These are phyloP conservation scores for Lignosus rhinocerotis DNA, from an alignment of 1,284 basidiomycete species.

Conservation along the genomic window DNA sequence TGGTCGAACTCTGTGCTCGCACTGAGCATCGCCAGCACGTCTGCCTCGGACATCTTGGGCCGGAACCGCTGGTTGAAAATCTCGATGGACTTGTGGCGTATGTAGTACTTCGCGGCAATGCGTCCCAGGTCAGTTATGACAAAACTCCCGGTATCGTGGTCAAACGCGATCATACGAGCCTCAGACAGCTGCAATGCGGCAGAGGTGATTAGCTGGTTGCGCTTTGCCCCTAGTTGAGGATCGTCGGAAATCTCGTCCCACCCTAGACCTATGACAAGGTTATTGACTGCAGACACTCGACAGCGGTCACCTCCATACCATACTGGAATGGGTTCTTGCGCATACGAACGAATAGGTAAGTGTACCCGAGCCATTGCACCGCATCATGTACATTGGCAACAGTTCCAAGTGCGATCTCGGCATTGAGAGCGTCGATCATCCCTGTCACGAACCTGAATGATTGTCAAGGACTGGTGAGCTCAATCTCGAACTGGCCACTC, in stretches of 20 bases:
- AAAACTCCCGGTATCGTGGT: constrained; percentile 64
- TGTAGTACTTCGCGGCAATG: constrained; percentile 97
- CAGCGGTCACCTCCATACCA: constrained; percentile 47
- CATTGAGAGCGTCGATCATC: constrained; percentile 92
- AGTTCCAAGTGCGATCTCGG: constrained; percentile 94
- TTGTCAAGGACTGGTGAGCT: not conserved
- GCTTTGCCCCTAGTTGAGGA: constrained; percentile 75
- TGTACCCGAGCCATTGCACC: constrained; percentile 96
- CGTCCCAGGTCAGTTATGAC: constrained; percentile 86
- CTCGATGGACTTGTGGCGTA: constrained; percentile 85
- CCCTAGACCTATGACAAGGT: constrained; percentile 65
- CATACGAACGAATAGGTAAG: constrained; percentile 97
- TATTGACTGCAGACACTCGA: not conserved
- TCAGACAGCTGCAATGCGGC: constrained; percentile 77
- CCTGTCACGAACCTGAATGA: constrained; percentile 76
- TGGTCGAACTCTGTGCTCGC: constrained; percentile 97
- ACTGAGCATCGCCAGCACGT: constrained; percentile 85
- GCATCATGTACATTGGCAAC: constrained; percentile 89
- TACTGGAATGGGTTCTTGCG: constrained; percentile 90
- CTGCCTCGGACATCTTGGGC: constrained; percentile 91
- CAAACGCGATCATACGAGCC: constrained; percentile 84
- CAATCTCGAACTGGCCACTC: constrained; percentile 27
- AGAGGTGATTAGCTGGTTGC: constrained; percentile 69
- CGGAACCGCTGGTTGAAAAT: constrained; percentile 86
- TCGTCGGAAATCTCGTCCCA: constrained; percentile 77